phyloP scores from a whole-genome alignment of 129 eudicot species.

The Tagetes patula region DNA sequence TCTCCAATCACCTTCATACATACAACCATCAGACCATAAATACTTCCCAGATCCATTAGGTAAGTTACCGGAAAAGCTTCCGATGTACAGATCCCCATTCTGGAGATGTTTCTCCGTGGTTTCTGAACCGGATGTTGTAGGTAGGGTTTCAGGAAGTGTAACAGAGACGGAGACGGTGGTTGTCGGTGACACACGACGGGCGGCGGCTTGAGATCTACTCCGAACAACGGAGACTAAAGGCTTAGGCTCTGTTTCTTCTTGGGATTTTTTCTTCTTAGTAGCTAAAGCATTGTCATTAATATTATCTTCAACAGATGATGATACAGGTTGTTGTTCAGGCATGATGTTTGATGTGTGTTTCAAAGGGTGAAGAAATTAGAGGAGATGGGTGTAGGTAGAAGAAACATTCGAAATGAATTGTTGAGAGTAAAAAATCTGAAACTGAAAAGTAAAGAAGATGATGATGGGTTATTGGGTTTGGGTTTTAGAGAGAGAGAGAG shows the following conservation, averaged over 20 bases:
- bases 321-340: slow-evolving; percentile 44
- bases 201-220: slow-evolving; percentile 62
- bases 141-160: slow-evolving; percentile 4
- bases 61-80: slow-evolving; percentile 61
- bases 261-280: slow-evolving; percentile 38
- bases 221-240: slow-evolving; percentile 42
- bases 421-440: slow-evolving; percentile 32
- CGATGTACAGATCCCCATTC: slow-evolving; percentile 92
- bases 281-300: slow-evolving; percentile 8
- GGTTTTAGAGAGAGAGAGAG: slow-evolving; percentile 29
- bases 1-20: slow-evolving; percentile 97
- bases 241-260: slow-evolving; percentile 32
- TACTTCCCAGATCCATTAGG: slow-evolving; percentile 97
- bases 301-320: slow-evolving; percentile 26
- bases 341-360: slow-evolving; percentile 26
- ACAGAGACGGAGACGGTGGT: slow-evolving; percentile 21
- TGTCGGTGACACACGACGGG: slow-evolving; percentile 70
- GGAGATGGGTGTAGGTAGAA: too few species aligned
- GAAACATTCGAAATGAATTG: too few species aligned
- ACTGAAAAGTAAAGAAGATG: slow-evolving; percentile 24
- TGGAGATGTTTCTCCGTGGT: slow-evolving; percentile 53
- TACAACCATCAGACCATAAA: slow-evolving; percentile 90
- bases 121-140: slow-evolving; percentile 22
- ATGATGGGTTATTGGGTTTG: not conserved
- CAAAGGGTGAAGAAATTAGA: not conserved